Evolutionary conservation across 2,329 filamentous ascomycete species (phyloP), one percentile per base, ranked within the genome.

Genomic region (Fusarium odoratissimum): DNA sequence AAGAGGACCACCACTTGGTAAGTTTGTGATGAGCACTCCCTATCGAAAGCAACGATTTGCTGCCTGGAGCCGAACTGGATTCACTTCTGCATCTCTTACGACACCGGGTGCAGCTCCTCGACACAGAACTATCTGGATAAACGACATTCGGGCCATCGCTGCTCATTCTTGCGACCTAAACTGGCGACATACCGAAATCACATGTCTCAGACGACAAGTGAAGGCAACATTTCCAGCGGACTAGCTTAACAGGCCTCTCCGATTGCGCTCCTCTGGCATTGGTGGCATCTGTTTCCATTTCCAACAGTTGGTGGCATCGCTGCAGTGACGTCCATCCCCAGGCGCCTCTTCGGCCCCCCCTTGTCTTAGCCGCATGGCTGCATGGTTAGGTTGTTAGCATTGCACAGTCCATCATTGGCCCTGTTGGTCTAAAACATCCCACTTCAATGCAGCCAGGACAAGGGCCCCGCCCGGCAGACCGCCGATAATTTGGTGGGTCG

Each of bases 361-460:
- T 61, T 75, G 72, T 76, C 73, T 74, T 77, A 77, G 75, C 75
- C 69, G 75, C 75, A 75, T 71, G 55, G 56, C 38, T 69, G 64
- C 63, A 66, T 66, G 44, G 60, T 35, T 59, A 31, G 72, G 44
- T 61, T 48, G 57, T 77, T 77, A 69, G 51, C 67, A 76, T 77
- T 76, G 67, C 64, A 52, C 56, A 54, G 38, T 41, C 62, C 64
- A 69, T 76, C 65, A 77, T 77, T 77, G 75, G 75, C 65, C 52
- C 59, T 59, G 48, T 42, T 49, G 56, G 57, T 59, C 51, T 54
- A 37, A 55, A 58, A 66, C 46, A 73, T 76, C 74, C 71, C 74
- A 77, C 71, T 40, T 66, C 63, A 57, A 59, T 64, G 54, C 61
- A 56, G 21, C 55, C 44, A 66, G 61, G 69, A 63, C 57, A 45